Percentiles rank a stretch among this genome's conserved stretches.
These are phyloP conservation scores for Scorias spongiosa DNA, from an alignment of 2,329 filamentous ascomycete genomes.

Conservation along the genomic window DNA sequence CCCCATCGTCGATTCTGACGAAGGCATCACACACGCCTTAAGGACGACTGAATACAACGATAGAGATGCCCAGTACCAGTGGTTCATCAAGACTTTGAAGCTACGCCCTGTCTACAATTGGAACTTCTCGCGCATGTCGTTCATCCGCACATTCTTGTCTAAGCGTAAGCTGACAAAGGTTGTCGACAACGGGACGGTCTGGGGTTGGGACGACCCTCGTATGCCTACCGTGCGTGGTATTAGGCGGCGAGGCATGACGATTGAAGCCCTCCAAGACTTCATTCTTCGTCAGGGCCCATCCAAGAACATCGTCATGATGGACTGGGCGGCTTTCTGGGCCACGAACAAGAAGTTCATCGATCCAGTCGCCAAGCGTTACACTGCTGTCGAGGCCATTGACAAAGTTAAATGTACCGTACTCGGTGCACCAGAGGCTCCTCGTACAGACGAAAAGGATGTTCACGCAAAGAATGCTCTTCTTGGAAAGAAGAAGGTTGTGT, in stretches of 20 bases:
- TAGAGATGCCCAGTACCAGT: constrained; percentile 73
- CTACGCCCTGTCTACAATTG: constrained; percentile 68
- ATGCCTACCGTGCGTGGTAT: constrained; percentile 78
- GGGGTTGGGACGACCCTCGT: constrained; percentile 75
- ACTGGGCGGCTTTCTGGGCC: constrained; percentile 54
- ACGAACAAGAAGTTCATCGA: constrained; percentile 40
- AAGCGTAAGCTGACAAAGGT: constrained; percentile 79
- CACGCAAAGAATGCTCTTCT: constrained; percentile 80
- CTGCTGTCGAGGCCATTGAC: constrained; percentile 50
- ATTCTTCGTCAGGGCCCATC: constrained; percentile 73
- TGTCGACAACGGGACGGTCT: constrained; percentile 59
- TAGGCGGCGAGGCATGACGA: constrained; percentile 61
- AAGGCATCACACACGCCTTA: constrained; percentile 71
- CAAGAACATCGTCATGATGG: constrained; percentile 70
- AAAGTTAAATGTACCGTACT: constrained; percentile 35
- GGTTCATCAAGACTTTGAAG: constrained; percentile 62
- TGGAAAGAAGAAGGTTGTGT: constrained; percentile 73
- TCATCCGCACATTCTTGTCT: constrained; percentile 65
- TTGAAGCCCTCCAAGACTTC: constrained; percentile 65
- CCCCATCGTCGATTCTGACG: constrained; percentile 63
- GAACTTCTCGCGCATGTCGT: constrained; percentile 77
- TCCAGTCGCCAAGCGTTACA: constrained; percentile 32
- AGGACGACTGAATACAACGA: constrained; percentile 79
- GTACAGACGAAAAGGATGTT: constrained; percentile 63
- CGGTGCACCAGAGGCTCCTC: constrained; percentile 23